phyloP scores from a whole-genome alignment of 306 rosid genomes.

The Acacia acuminata region DNA sequence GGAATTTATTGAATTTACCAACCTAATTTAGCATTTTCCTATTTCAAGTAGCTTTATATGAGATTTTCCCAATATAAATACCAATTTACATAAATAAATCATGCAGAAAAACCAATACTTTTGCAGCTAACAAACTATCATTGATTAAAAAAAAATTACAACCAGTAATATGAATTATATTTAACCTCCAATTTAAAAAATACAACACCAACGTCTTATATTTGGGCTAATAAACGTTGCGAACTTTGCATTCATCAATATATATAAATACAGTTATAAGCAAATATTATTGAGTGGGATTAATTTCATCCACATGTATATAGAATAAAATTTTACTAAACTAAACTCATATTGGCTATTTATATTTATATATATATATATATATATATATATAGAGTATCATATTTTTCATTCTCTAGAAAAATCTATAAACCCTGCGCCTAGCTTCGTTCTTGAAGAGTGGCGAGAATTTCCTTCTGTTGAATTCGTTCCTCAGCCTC shows the following conservation, averaged over 20 bases:
- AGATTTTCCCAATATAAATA: too few species aligned
- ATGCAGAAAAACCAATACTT: too few species aligned
- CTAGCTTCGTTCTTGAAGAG: slow-evolving; percentile 38
- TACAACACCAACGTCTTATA: background rate
- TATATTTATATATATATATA: background rate
- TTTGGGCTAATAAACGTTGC: background rate
- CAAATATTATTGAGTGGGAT: background rate
- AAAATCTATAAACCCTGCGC: slow-evolving; percentile 34
- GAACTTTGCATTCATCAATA: too few species aligned
- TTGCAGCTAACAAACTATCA: too few species aligned
- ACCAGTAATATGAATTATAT: too few species aligned
- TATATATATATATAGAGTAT: background rate
- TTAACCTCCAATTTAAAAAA: too few species aligned
- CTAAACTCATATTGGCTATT: background rate
- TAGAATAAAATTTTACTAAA: background rate
- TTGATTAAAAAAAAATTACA: too few species aligned
- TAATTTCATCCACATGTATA: background rate
- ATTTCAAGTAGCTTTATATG: too few species aligned
- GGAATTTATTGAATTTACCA: too few species aligned
- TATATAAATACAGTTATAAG: background rate
- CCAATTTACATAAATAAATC: too few species aligned
- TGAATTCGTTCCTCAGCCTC: slow-evolving; percentile 36
- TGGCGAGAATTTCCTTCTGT: slow-evolving; percentile 63
- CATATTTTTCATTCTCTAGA: slow-evolving; percentile 19
- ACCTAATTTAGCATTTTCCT: too few species aligned